phyloP scores from a whole-genome alignment of 108 stramenopile genomes.

The Cylindrotheca closterium region DNA sequence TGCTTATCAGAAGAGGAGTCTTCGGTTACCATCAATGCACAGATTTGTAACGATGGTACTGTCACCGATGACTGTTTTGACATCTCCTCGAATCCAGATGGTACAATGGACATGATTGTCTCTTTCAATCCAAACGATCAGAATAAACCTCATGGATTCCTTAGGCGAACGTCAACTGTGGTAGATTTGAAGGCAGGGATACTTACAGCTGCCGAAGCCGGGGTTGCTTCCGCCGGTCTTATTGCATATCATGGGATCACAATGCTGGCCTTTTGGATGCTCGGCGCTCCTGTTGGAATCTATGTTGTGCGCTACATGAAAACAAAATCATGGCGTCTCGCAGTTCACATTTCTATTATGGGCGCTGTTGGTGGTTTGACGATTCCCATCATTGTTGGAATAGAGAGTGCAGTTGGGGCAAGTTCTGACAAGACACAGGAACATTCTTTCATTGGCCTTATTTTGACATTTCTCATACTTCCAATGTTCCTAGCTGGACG shows the following conservation, averaged over 20 bases:
- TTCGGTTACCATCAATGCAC: neutral
- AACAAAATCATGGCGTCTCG: slow-evolving; percentile 4
- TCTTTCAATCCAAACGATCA: slow-evolving; percentile 4
- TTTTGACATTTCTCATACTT: neutral
- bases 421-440: neutral
- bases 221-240: slow-evolving; percentile 1
- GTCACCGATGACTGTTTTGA: neutral
- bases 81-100: neutral
- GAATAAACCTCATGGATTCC: slow-evolving; percentile 9
- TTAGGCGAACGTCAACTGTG: neutral
- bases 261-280: slow-evolving; percentile 5
- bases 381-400: neutral
- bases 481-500: slow-evolving; percentile 2
- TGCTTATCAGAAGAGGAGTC: neutral
- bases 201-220: neutral
- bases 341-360: slow-evolving; percentile 10
- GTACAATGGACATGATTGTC: slow-evolving; percentile 12
- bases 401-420: slow-evolving; percentile 3
- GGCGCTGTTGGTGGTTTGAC: slow-evolving; percentile 5
- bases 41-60: neutral
- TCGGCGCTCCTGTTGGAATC: slow-evolving; percentile 8
- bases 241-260: slow-evolving; percentile 7
- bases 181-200: slow-evolving; percentile 5
- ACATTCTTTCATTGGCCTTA: slow-evolving; percentile 2
- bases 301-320: slow-evolving; percentile 11